Conservation (phyloP, 2,329 filamentous ascomycete species). For the Fusarium cyanostomum region DNA sequence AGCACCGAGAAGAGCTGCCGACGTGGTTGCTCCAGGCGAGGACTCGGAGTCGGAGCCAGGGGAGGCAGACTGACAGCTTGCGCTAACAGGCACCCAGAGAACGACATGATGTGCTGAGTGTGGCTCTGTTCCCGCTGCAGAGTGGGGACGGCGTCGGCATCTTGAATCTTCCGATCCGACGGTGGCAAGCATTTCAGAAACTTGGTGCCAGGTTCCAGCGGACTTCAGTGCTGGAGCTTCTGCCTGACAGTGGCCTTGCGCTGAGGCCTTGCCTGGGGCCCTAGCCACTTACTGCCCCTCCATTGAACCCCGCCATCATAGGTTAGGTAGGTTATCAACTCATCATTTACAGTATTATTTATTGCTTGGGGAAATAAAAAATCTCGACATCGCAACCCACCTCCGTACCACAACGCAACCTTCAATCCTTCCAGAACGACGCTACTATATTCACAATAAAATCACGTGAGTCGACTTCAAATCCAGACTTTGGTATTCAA, state of each 20-base stretch:
- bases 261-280: conserved; percentile 1
- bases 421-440: neutral
- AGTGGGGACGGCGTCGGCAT: neutral
- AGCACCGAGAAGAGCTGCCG: neutral
- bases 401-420: neutral
- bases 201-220: neutral
- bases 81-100: conserved; percentile 3
- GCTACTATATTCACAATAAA: neutral
- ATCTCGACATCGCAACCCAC: conserved; percentile 3
- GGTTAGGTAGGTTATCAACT: conserved; percentile 10
- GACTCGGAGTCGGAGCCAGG: neutral
- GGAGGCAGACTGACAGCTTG: conserved; percentile 1
- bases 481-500: neutral
- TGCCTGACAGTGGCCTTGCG: neutral
- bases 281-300: conserved; percentile 26
- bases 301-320: conserved; percentile 30
- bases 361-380: conserved; percentile 20
- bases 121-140: conserved; percentile 1
- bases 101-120: conserved; percentile 5
- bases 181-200: too few species aligned
- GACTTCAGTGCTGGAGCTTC: neutral
- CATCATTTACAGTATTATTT: conserved; percentile 13
- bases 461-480: too few species aligned
- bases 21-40: neutral
- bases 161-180: conserved; percentile 9